Evolutionary conservation across 805 yeast species (phyloP), one percentile per base, ranked within the genome.

Genomic region (Pichia cephalocereana): DNA sequence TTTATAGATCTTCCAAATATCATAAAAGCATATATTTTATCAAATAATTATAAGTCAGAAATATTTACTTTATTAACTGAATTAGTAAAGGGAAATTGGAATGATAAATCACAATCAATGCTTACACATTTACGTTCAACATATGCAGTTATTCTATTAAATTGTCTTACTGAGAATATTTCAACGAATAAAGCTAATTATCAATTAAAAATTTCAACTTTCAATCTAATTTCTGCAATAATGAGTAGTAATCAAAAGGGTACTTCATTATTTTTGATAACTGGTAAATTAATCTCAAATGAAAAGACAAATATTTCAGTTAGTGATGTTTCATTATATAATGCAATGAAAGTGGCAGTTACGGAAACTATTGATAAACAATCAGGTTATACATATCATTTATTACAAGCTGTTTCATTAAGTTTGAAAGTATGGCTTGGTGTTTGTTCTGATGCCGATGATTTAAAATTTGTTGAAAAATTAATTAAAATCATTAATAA

Each of bases 391-490:
- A 76, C 83, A 26, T 74, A 82, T 23, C 82, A 82, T 52, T 64
- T 88, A 26, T 71, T 86, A 19, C 89, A 85, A 60, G 80, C 95
- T 0, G 71, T 89, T 28, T 76, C 93, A 0, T 67, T 77, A 44
- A 89, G 95, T 0, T 77, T 82, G 57, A 86, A 85, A 60, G 76
- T 87, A 0, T 86, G 96, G 95, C 77, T 83, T 0, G 73, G 82
- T 1, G 77, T 79, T 0, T 74, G 77, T 45, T 76, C 77, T 41
- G 70, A 70, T 46, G 38, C 72, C 7, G 69, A 69, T 34, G 87
- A 82, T 56, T 49, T 52, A 8, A 61, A 61, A n/a, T 77, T 77
- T 46, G 66, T 76, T 14, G 65, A 67, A 11, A 71, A 68, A 38
- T 60, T 79, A 58, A 56, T 74, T 19, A 43, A 46, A 5, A 38